phyloP scores from a whole-genome alignment of 768 basidiomycete species.

The Hygrophorus russula region DNA sequence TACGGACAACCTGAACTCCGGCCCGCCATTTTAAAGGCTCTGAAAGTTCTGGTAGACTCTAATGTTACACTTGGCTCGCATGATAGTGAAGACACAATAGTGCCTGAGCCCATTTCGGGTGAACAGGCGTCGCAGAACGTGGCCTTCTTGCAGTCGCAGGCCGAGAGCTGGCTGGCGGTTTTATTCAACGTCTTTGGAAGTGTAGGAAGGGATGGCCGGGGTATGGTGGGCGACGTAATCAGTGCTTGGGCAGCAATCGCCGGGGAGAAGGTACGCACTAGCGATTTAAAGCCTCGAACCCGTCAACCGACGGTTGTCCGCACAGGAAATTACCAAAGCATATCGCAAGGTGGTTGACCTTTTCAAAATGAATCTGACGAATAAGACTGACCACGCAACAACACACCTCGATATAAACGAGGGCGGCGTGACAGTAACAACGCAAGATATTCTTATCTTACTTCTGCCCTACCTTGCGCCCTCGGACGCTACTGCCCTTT shows the following conservation, averaged over 20 bases:
- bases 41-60: constrained; percentile 76
- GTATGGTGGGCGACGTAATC: constrained; percentile 81
- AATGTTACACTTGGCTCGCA: constrained; percentile 45
- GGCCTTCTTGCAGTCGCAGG: constrained; percentile 61
- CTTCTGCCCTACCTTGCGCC: constrained; percentile 66
- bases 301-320: neutral
- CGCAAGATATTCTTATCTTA: constrained; percentile 78
- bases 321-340: constrained; percentile 67
- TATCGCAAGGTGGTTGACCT: constrained; percentile 69
- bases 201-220: constrained; percentile 61
- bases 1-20: constrained; percentile 84
- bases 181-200: constrained; percentile 95
- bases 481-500: constrained; percentile 50
- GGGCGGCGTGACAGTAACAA: constrained; percentile 46
- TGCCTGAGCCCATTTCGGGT: constrained; percentile 29
- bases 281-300: neutral
- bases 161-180: constrained; percentile 89
- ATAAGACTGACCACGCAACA: constrained; percentile 17
- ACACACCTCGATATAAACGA: constrained; percentile 23
- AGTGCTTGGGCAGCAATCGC: constrained; percentile 79
- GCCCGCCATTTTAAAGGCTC: constrained; percentile 67
- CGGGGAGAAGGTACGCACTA: constrained; percentile 50
- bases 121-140: constrained; percentile 59
- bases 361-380: constrained; percentile 52
- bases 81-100: constrained; percentile 16